Evolutionary conservation across 345 rosid species (phyloP), one percentile per base, ranked within the genome.

Genomic region (Mangifera indica): DNA sequence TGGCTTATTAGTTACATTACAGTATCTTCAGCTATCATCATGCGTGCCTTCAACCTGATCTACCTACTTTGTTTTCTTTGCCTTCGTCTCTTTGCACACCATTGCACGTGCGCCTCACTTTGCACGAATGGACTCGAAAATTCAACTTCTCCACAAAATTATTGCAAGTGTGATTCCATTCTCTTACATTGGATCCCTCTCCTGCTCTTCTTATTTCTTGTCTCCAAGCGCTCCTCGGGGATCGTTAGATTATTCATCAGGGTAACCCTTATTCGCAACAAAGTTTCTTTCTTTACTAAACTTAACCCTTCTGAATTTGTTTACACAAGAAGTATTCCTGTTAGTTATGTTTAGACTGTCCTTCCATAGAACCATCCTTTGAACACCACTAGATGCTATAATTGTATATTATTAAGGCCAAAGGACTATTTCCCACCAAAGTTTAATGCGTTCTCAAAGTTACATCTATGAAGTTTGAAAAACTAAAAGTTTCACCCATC

Each of bases 101-200:
- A 62, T 26, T 67, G 45, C 77, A 80, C 83, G 77, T 69, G 80
- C 70, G 69, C 71, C 48, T 42, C 12, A 0, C 20, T 57, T 69
- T 72, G 77, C 81, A 72, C 77, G 75, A 75, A 75, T 54, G 69
- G 26, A 58, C 63, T n/a, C 10, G 22, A 51, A 46, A 21, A 22
- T 63, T 18, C 58, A 57, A 56, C 58, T 34, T 24, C 37, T 49
- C 67, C 40, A 52, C 63, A 62, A 37, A 37, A 74, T 75, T 53
- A 32, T 72, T 63, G 71, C 4, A 20, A 2, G 7, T 26, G 26
- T 10, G 29, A 32, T 40, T 1, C 37, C 15, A n/a, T 6, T 29
- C 42, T 69, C 53, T 45, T 68, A 52, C 79, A 75, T 71, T 49
- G 77, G 77, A 79, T 75, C 67, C 67, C 37, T 22, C 21, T 25